Percentiles rank a stretch among this genome's conserved stretches.
Conservation (phyloP, 768 basidiomycete species). For the Solioccasus polychromus region DNA sequence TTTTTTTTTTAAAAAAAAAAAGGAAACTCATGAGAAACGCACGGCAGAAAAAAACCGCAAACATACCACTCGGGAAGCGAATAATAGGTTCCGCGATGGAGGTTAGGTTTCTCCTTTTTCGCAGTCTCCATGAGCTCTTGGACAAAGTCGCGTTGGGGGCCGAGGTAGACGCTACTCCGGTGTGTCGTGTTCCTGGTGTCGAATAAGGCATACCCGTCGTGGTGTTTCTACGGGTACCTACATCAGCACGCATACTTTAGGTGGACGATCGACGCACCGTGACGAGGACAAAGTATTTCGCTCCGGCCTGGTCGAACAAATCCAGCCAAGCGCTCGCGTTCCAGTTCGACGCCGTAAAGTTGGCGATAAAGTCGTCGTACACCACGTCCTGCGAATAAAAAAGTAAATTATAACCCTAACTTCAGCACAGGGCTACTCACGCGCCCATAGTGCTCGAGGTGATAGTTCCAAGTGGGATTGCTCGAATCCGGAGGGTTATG, state of each 20-base stretch:
- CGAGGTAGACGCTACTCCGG: constrained; percentile 45
- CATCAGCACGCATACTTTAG: background rate
- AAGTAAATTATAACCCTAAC: background rate
- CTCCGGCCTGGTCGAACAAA: constrained; percentile 52
- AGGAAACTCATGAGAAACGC: too few relatives aligned
- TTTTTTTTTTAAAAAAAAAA: too few relatives aligned
- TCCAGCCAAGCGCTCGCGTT: constrained; percentile 55
- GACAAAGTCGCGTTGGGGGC: constrained; percentile 51
- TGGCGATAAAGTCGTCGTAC: constrained; percentile 58
- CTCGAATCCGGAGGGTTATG: constrained; percentile 35
- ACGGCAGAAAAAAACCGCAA: too few relatives aligned
- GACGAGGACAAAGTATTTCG: constrained; percentile 60
- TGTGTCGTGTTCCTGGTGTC: constrained; percentile 54
- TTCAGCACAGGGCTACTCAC: constrained; percentile 22
- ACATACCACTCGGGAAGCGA: constrained; percentile 53
- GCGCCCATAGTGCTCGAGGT: constrained; percentile 46
- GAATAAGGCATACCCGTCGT: constrained; percentile 58
- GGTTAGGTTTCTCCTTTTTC: constrained; percentile 44
- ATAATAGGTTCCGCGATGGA: constrained; percentile 57
- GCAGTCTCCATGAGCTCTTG: constrained; percentile 49
- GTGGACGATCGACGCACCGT: constrained; percentile 39
- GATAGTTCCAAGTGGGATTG: constrained; percentile 47
- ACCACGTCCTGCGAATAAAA: constrained; percentile 36
- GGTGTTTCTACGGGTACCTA: constrained; percentile 51
- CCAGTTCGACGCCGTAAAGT: constrained; percentile 52